These are phyloP conservation scores for Nannochloropsis oceanica DNA, from an alignment of 108 stramenopile genomes.

Conservation along the genomic window DNA sequence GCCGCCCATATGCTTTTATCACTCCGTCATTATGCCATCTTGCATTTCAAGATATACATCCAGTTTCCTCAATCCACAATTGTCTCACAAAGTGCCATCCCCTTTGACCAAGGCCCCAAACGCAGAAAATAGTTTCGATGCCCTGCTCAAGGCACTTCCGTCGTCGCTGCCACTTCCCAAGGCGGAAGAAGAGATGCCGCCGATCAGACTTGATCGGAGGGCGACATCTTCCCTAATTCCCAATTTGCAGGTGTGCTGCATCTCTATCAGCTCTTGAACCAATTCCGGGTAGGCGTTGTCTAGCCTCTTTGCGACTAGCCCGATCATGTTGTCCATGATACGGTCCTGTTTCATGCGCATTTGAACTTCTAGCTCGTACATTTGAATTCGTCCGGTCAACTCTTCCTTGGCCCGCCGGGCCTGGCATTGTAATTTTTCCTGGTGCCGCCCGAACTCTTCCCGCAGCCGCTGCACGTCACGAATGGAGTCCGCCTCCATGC, in stretches of 20 bases:
- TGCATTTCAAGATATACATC: neutral
- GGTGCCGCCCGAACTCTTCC: neutral
- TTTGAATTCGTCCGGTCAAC: neutral
- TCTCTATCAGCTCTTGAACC: neutral
- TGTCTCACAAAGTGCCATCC: neutral
- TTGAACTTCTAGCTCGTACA: neutral
- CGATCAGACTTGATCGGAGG: neutral
- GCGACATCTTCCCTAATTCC: neutral
- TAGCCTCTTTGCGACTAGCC: neutral
- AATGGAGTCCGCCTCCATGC: neutral
- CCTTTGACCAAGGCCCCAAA: neutral
- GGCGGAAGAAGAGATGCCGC: neutral
- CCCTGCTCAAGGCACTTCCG: neutral
- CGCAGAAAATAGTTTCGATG: neutral
- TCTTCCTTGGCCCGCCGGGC: neutral
- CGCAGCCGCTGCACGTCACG: neutral
- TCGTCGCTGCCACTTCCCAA: neutral
- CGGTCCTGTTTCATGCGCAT: neutral
- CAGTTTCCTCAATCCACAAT: no score
- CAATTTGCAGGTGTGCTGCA: neutral
- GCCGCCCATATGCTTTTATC: no score
- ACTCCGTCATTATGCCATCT: no score
- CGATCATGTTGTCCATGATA: neutral
- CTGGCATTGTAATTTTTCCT: neutral
- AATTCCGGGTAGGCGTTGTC: neutral